Evolutionary conservation across 1,284 basidiomycete species (phyloP).

Genomic region (Rhodofomes roseus): DNA sequence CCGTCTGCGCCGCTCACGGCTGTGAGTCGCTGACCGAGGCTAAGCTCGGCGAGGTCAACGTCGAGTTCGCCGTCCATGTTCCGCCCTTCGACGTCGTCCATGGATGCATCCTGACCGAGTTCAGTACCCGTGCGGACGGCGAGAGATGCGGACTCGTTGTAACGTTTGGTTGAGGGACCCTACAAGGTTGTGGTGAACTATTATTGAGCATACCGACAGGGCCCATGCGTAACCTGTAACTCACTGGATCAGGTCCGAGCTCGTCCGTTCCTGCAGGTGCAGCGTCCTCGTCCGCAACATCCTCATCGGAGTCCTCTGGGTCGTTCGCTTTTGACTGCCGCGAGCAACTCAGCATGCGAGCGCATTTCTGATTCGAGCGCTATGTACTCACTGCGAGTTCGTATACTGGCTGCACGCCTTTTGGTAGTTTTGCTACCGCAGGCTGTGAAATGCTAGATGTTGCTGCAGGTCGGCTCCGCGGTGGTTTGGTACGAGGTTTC

Average conservation of each 20-base stretch:
- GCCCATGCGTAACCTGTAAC: constrained; percentile 1
- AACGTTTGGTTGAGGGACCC: constrained; percentile 52
- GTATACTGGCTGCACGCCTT: constrained; percentile 68
- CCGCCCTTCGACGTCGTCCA: constrained; percentile 47
- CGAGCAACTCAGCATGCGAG: background rate
- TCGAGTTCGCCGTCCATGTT: constrained; percentile 71
- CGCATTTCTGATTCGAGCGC: background rate
- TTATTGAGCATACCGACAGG: background rate
- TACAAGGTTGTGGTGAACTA: constrained; percentile 14
- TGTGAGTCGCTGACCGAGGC: constrained; percentile 83
- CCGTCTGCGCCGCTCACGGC: constrained; percentile 52
- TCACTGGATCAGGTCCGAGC: constrained; percentile 13
- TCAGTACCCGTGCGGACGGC: constrained; percentile 61
- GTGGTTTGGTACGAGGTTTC: constrained; percentile 50
- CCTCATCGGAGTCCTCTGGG: constrained; percentile 53
- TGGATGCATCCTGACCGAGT: constrained; percentile 53
- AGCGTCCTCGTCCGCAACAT: constrained; percentile 45
- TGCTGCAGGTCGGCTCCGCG: constrained; percentile 47
- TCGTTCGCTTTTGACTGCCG: constrained; percentile 53
- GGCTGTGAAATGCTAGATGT: constrained; percentile 62
- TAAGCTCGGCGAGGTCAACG: constrained; percentile 84
- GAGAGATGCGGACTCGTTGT: constrained; percentile 59
- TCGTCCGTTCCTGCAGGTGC: constrained; percentile 38
- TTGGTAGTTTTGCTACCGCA: constrained; percentile 57
- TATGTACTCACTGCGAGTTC: constrained; percentile 53